phyloP scores from a whole-genome alignment of 2,329 filamentous ascomycete genomes.

The Botrytis pseudocinerea region DNA sequence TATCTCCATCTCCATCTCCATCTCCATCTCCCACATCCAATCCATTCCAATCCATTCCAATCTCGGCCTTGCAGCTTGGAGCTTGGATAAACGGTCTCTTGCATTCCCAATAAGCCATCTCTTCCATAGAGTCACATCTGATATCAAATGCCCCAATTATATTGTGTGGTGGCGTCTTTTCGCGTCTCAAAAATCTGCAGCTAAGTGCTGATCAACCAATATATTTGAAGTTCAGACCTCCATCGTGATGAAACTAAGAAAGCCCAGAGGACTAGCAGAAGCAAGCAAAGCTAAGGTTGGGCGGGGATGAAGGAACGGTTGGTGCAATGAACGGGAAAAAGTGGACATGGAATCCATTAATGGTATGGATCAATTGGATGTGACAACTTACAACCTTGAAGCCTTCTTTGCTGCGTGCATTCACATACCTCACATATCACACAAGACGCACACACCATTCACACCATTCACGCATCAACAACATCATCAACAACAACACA shows the following conservation, averaged over 20 bases:
- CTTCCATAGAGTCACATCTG: neutral
- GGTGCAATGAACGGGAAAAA: neutral
- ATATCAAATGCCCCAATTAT: constrained; percentile 12
- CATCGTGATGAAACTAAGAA: neutral
- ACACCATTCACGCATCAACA: neutral
- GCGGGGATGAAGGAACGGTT: neutral
- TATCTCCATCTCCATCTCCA: neutral
- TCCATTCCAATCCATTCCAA: neutral
- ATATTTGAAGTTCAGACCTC: constrained; percentile 1
- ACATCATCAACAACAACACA: neutral
- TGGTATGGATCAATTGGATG: neutral
- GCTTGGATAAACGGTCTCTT: constrained; percentile 2
- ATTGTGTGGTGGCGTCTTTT: neutral
- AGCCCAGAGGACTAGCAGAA: neutral
- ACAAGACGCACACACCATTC: neutral
- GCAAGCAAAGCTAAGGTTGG: constrained; percentile 1
- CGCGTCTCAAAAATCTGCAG: constrained; percentile 3
- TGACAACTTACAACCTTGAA: neutral
- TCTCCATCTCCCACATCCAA: neutral
- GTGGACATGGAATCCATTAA: neutral
- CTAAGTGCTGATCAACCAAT: constrained; percentile 5
- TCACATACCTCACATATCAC: neutral
- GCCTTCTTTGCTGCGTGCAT: neutral
- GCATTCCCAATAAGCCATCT: neutral
- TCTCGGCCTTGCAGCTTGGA: neutral